Evolutionary conservation across 345 rosid species (phyloP).

Genomic region (Passiflora organensis): DNA sequence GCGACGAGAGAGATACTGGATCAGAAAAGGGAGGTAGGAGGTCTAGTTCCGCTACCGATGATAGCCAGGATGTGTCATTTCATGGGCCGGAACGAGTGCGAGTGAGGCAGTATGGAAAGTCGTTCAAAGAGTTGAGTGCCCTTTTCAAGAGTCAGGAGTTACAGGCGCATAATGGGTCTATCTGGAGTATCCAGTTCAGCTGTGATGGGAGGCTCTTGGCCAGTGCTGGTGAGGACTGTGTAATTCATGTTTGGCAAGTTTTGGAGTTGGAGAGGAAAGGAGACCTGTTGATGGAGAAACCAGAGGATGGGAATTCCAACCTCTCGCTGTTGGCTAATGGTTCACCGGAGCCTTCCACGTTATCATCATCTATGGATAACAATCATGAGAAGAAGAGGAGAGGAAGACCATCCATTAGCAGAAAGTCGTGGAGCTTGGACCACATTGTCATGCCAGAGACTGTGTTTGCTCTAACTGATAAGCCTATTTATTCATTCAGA

Average conservation of each 20-base stretch:
- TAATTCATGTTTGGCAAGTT: slow-evolving; percentile 86
- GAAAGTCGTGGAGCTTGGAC: slow-evolving; percentile 80
- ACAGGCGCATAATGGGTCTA: slow-evolving; percentile 87
- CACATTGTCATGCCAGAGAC: slow-evolving; percentile 63
- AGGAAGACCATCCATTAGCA: slow-evolving; percentile 64
- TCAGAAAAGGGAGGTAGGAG: slow-evolving; percentile 91
- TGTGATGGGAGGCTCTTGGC: slow-evolving; percentile 92
- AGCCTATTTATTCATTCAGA: slow-evolving; percentile 78
- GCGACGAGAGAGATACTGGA: slow-evolving; percentile 82
- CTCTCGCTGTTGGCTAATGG: slow-evolving; percentile 55
- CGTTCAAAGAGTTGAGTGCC: slow-evolving; percentile 75
- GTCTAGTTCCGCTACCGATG: slow-evolving; percentile 94
- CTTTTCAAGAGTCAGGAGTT: slow-evolving; percentile 86
- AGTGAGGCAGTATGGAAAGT: slow-evolving; percentile 79
- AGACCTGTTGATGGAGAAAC: slow-evolving; percentile 72
- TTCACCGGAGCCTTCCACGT: slow-evolving; percentile 64
- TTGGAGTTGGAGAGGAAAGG: slow-evolving; percentile 71
- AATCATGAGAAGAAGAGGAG: slow-evolving; percentile 62
- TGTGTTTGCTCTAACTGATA: slow-evolving; percentile 76
- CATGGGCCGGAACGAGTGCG: slow-evolving; percentile 84
- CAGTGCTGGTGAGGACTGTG: slow-evolving; percentile 92
- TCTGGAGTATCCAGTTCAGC: slow-evolving; percentile 94
- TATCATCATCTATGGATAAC: slow-evolving; percentile 50
- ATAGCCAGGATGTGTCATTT: slow-evolving; percentile 78
- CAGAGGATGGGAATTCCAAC: slow-evolving; percentile 56